Evolutionary conservation across 257 asterid genomes (phyloP).

Genomic region (Misopates orontium): DNA sequence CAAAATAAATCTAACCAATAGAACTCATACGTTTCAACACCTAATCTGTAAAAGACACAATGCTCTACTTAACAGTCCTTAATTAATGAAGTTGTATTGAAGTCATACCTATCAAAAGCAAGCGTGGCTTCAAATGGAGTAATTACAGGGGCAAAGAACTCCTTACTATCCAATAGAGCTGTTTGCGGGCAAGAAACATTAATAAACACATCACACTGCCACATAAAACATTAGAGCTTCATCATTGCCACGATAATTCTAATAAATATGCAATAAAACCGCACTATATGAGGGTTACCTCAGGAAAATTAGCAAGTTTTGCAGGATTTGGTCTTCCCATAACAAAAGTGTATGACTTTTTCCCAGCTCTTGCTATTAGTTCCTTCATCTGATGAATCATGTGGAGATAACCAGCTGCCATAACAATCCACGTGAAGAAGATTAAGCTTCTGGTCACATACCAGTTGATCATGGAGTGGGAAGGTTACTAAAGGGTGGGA

Average conservation of each 20-base stretch:
- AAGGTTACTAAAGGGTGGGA: constrained; percentile 3
- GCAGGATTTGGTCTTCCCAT: constrained; percentile 99
- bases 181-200: constrained; percentile 93
- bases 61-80: background rate
- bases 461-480: background rate
- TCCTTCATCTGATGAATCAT: constrained; percentile 89
- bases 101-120: constrained; percentile 74
- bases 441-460: constrained; percentile 28
- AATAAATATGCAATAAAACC: constrained; percentile 9
- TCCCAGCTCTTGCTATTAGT: constrained; percentile 75
- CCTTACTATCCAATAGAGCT: constrained; percentile 89
- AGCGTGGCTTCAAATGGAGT: constrained; percentile 95
- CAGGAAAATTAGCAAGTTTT: constrained; percentile 94
- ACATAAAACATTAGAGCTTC: constrained; percentile 17
- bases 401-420: constrained; percentile 88
- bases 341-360: constrained; percentile 85
- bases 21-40: background rate
- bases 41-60: background rate
- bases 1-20: constrained; percentile 4
- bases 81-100: constrained; percentile 15
- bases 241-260: constrained; percentile 17
- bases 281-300: constrained; percentile 46
- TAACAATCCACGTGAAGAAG: constrained; percentile 29
- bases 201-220: constrained; percentile 89
- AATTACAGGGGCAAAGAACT: constrained; percentile 92